Percentiles rank a stretch among this genome's conserved stretches.
Evolutionary conservation across 2,329 filamentous ascomycete genomes (phyloP).

Genomic region (Diaporthe ilicicola): DNA sequence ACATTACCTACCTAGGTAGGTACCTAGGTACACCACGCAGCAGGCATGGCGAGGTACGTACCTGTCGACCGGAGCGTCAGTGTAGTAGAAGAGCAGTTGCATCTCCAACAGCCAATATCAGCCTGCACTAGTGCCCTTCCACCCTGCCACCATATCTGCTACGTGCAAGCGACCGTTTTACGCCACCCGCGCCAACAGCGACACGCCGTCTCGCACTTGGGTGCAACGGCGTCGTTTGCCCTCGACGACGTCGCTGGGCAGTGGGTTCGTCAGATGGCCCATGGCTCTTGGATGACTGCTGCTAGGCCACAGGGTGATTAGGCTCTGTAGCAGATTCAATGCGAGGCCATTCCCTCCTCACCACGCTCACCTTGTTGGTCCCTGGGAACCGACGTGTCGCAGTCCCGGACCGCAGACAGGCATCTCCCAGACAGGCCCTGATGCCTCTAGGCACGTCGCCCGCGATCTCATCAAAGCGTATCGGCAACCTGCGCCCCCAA

Average conservation of each 20-base stretch:
- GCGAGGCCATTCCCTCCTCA: background rate
- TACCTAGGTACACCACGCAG: background rate
- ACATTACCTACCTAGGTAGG: no score
- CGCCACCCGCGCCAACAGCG: slow-evolving; percentile 18
- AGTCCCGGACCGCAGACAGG: slow-evolving; percentile 8
- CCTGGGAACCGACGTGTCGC: slow-evolving; percentile 8
- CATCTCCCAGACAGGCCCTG: slow-evolving; percentile 13
- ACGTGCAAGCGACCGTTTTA: slow-evolving; percentile 16
- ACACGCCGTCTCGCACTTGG: background rate
- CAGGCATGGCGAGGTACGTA: background rate
- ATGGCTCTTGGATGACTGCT: no score
- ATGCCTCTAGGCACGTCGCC: background rate
- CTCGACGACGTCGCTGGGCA: background rate
- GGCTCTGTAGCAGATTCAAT: slow-evolving; percentile 4
- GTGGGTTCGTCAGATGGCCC: no score
- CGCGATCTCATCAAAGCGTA: slow-evolving; percentile 22
- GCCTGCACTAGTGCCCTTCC: background rate
- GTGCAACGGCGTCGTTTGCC: background rate
- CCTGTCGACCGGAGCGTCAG: background rate
- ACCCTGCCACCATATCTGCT: background rate
- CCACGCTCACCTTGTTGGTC: no score
- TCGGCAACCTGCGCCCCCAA: slow-evolving; percentile 4
- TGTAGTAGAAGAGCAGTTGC: no score
- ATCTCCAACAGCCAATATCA: background rate
- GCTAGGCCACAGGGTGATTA: background rate